Evolutionary conservation across 139 green algal species (phyloP).

Genomic region (Chlamydomonas incerta): DNA sequence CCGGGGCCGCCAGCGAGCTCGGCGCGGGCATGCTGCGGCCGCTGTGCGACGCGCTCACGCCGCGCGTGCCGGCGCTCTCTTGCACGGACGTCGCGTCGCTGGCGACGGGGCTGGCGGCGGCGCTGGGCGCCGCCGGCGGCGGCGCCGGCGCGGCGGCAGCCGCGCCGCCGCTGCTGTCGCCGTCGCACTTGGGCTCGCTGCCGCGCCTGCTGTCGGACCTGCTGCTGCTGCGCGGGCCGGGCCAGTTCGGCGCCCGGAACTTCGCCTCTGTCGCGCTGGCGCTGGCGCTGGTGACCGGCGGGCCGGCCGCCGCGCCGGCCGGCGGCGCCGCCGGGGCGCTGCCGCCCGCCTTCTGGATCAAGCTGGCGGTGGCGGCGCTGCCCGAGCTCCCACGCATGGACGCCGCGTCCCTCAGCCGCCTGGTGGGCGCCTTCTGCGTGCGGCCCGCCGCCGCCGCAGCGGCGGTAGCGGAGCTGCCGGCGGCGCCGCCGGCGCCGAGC

Average conservation of each 20-base stretch:
- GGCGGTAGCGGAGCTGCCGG: neutral
- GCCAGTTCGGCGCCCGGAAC: neutral
- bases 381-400: constrained; percentile 17
- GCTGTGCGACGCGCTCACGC: neutral
- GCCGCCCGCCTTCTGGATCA: neutral
- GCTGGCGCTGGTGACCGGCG: neutral
- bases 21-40: neutral
- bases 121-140: neutral
- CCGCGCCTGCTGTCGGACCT: constrained; percentile 32
- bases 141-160: neutral
- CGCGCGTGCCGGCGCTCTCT: neutral
- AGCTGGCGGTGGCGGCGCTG: neutral
- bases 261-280: constrained; percentile 6
- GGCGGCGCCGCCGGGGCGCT: too few species aligned
- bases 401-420: neutral
- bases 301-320: too few species aligned
- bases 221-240: constrained; percentile 2
- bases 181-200: neutral
- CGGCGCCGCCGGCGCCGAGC: neutral
- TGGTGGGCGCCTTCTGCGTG: constrained; percentile 1
- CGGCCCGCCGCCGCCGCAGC: neutral
- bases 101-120: neutral
- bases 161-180: neutral
- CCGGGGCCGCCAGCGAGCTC: neutral
- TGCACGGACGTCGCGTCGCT: neutral